Evolutionary conservation across 495 filamentous ascomycete species (phyloP), one percentile per base, ranked within the genome.

Genomic region (Hyaloscypha bicolor): DNA sequence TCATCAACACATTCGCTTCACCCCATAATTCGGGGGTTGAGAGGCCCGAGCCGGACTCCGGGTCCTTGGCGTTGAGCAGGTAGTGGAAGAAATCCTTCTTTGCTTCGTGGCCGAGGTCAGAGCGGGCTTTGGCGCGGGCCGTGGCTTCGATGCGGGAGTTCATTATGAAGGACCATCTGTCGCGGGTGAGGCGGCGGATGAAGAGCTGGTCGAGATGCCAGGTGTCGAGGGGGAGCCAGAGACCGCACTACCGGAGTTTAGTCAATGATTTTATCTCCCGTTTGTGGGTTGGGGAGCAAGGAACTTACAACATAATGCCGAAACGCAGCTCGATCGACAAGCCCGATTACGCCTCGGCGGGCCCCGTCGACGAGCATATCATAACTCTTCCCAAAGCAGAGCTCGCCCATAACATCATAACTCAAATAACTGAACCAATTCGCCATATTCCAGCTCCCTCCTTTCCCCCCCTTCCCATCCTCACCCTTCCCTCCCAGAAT

Each of bases 321-420:
- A 60, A 82, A 82, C 1, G 84, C 82, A 22, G 86, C 87, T 55
- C 82, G 79, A 31, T 81, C 82, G 21, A 89, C 80, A 8, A 88
- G 72, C 48, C 83, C 81, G 39, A 87, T 82, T 21, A 86, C 85
- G 67, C 83, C 85, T 21, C 88, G 81, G 71, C 86, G 87, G 56
- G 83, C 80, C 8, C 78, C 81, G n/a, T 75, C 76, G 57, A 87
- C 82, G 56, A 94, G 78, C 89, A 91, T 91, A 52, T 86, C 81
- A 76, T 91, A 91, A 22, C 87, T 81, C 74, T 91, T 90, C 19
- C 87, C 88, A 71, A 92, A 93, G 64, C 82, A 83, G 9, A 93
- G 71, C 42, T 91, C 86, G 4, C 89, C 90, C 75, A 93, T 86
- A 25, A 91, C 86, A 69, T 93, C 90, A 79, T 91, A 92, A 56